Conservation (phyloP, 495 filamentous ascomycete species). For the Sabuloglossum arenarium region DNA sequence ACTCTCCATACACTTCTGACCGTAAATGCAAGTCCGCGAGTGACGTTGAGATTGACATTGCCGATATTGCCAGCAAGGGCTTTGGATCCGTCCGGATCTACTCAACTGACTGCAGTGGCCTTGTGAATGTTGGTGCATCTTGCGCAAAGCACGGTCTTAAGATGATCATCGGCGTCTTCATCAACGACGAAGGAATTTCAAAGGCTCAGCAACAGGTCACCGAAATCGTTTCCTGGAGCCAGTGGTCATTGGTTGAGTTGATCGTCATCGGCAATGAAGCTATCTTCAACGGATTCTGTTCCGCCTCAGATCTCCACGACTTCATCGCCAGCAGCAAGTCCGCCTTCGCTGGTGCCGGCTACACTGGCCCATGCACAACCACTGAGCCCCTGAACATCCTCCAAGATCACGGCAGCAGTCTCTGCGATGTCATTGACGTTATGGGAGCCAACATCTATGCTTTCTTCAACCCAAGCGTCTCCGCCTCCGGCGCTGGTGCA, state of each 20-base stretch:
- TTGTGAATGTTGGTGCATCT: slow-evolving; percentile 49
- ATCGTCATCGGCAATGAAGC: slow-evolving; percentile 84
- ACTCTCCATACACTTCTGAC: slow-evolving; percentile 52
- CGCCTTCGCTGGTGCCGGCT: slow-evolving; percentile 35
- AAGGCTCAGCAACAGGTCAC: slow-evolving; percentile 41
- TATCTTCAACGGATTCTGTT: slow-evolving; percentile 45
- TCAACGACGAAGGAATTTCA: slow-evolving; percentile 37
- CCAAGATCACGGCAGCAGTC: slow-evolving; percentile 27
- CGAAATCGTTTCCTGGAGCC: slow-evolving; percentile 48
- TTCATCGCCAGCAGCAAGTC: slow-evolving; percentile 35
- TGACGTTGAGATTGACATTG: slow-evolving; percentile 43
- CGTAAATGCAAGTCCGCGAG: slow-evolving; percentile 43
- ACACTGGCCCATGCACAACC: slow-evolving; percentile 58
- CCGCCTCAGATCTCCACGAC: slow-evolving; percentile 34
- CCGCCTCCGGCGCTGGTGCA: slow-evolving; percentile 40
- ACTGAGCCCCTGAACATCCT: slow-evolving; percentile 64
- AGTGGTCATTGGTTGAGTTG: slow-evolving; percentile 57
- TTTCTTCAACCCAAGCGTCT: slow-evolving; percentile 63
- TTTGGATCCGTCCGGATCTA: slow-evolving; percentile 76
- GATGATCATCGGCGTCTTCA: slow-evolving; percentile 72
- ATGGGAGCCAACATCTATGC: slow-evolving; percentile 73
- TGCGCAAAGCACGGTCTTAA: slow-evolving; percentile 39
- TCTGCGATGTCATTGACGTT: slow-evolving; percentile 60
- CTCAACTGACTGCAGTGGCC: slow-evolving; percentile 72
- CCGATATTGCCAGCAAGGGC: slow-evolving; percentile 44